phyloP scores from a whole-genome alignment of 345 rosid species.

The Eucalyptus melliodora region DNA sequence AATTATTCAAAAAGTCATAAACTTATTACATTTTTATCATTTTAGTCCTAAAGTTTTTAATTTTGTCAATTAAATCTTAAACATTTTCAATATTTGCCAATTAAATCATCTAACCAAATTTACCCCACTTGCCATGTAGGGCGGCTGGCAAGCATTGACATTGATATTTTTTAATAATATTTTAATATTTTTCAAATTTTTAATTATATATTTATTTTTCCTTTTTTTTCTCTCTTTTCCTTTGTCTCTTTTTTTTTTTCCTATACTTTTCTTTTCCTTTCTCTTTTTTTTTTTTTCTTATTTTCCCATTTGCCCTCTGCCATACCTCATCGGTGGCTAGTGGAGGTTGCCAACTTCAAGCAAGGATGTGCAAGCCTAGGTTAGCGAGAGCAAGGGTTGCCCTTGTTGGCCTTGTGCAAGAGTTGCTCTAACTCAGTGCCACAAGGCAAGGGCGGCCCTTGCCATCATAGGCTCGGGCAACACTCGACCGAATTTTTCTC shows the following conservation, averaged over 20 bases:
- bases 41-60: rapidly evolving
- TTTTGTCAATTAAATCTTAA: neutral
- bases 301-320: neutral
- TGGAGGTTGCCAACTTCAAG: neutral
- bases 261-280: rapidly evolving
- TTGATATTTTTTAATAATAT: too few relatives aligned
- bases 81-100: neutral
- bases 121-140: too few relatives aligned
- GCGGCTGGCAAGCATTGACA: rapidly evolving
- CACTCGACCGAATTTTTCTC: rapidly evolving
- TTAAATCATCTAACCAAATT: too few relatives aligned
- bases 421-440: rapidly evolving
- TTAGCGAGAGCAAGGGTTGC: neutral
- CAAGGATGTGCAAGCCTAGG: rapidly evolving
- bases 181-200: rapidly evolving
- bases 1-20: rapidly evolving
- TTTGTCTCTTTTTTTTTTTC: too few relatives aligned
- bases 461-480: rapidly evolving
- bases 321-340: neutral
- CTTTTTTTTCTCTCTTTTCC: rapidly evolving
- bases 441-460: rapidly evolving
- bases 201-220: too few relatives aligned
- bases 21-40: rapidly evolving
- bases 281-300: too few relatives aligned
- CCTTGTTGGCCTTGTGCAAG: neutral